These are phyloP conservation scores for Aaosphaeria arxii DNA, from an alignment of 2,329 filamentous ascomycete species.

Conservation along the genomic window DNA sequence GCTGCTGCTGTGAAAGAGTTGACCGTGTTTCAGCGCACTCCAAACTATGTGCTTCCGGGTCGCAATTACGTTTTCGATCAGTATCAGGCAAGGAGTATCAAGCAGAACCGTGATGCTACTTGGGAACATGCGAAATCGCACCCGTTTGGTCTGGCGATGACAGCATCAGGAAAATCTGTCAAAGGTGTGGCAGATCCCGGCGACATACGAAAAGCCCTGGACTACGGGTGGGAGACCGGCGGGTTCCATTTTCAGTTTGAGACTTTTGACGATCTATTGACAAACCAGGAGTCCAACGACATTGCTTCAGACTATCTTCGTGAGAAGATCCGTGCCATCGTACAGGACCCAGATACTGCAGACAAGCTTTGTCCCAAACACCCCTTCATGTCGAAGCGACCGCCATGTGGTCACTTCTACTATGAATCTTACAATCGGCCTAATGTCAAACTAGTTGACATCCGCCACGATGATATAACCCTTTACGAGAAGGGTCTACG, in stretches of 20 bases:
- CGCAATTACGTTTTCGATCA: not conserved
- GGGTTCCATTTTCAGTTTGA: conserved; percentile 36
- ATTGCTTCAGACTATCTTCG: not conserved
- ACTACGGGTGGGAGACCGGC: not conserved
- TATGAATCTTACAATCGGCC: conserved; percentile 38
- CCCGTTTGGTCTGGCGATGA: not conserved
- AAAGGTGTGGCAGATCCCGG: not conserved
- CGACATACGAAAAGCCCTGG: not conserved
- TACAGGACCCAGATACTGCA: not conserved
- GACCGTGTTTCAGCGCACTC: conserved; percentile 62
- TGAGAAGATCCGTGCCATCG: not conserved
- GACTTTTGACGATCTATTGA: conserved; percentile 1
- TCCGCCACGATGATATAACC: conserved; percentile 37
- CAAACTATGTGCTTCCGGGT: conserved; percentile 41
- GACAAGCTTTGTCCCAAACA: conserved; percentile 14
- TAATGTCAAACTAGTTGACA: conserved; percentile 50
- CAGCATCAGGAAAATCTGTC: not conserved
- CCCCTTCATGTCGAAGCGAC: conserved; percentile 41
- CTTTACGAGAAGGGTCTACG: conserved; percentile 50
- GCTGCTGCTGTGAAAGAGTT: conserved; percentile 49
- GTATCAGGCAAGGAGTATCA: not conserved
- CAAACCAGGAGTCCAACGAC: not conserved
- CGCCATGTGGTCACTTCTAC: conserved; percentile 36
- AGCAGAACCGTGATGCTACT: not conserved
- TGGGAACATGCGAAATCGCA: not conserved